Evolutionary conservation across 139 green algal species (phyloP), one percentile per base, ranked within the genome.

Genomic region (Yamagishiella unicocca): DNA sequence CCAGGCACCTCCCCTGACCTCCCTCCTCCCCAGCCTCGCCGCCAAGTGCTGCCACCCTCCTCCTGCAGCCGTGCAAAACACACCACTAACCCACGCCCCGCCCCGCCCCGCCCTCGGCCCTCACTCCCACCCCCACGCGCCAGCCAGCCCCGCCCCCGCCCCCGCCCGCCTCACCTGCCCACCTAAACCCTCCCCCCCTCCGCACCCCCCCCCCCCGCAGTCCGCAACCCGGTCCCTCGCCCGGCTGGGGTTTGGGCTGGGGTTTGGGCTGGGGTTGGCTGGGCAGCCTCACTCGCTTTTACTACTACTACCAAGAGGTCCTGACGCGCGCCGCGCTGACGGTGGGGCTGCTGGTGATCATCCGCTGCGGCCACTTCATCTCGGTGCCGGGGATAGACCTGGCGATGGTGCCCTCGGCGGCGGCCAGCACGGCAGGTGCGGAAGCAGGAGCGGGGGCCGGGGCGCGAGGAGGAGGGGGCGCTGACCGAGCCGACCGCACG

Each of bases 321-420:
- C 33, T 93, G 0, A 54, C 45, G 43, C 90, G 92, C 24, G 35
- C 87, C 17, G 42, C 85, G 4, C 76, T 93, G 27, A 95, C 90
- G 2, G 0, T 94, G 22, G 83, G 50, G 17, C 91, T 95, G 89
- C 83, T 95, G 88, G 50, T 35, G 24, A 46, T 95, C 50, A 91
- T 95, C 19, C 89, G 92, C 24, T 35, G 67, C 29, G 92, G 92
- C 42, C 85, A 92, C 78, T 95, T 90, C 90, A 90, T 95, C 12
- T 85, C 92, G 12, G 37, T 95, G 70, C 92, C 89, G 17, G 92
- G 92, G 0, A 76, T 95, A 31, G 92, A 95, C 82, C 40, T 93
- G 53, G 35, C 40, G 17, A 55, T 37, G 21, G 45, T 93, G 40
- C 82, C 87, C 1, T 40, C 79, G n/a, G 45, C 74, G 12, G 67